phyloP scores from a whole-genome alignment of 352 stramenopile species.

The Phytophthora multivora region DNA sequence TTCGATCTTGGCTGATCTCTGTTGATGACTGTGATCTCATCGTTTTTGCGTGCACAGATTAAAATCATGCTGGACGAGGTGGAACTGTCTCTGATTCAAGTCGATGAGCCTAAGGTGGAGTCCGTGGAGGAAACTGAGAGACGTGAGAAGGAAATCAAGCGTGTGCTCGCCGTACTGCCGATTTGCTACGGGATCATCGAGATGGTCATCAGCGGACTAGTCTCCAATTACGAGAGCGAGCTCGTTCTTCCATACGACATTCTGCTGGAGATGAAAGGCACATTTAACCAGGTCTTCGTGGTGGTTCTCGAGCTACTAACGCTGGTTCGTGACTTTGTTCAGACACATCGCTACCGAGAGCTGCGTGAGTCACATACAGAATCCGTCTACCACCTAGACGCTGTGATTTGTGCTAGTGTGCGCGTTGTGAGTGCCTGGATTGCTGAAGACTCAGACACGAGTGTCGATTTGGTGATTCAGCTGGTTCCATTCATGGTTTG shows the following conservation, averaged over 20 bases:
- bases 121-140: constrained; percentile 49
- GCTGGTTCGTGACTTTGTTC: constrained; percentile 67
- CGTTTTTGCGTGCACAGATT: constrained; percentile 41
- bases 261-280: constrained; percentile 74
- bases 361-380: constrained; percentile 40
- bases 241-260: constrained; percentile 69
- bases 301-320: constrained; percentile 79
- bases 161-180: constrained; percentile 62
- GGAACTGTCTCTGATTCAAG: constrained; percentile 67
- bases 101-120: constrained; percentile 63
- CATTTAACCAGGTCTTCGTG: constrained; percentile 69
- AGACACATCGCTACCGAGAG: constrained; percentile 69
- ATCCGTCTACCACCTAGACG: constrained; percentile 62
- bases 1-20: constrained; percentile 23
- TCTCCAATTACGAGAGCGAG: constrained; percentile 49
- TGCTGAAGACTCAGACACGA: constrained; percentile 81
- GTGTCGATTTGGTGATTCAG: constrained; percentile 66
- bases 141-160: constrained; percentile 56
- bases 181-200: constrained; percentile 84
- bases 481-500: constrained; percentile 83
- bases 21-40: constrained; percentile 1
- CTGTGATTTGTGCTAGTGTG: constrained; percentile 77
- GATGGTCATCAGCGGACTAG: constrained; percentile 66
- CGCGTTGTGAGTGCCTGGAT: constrained; percentile 83
- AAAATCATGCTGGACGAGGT: constrained; percentile 89